phyloP scores from a whole-genome alignment of 805 yeast genomes.

The Zygotorulaspora sp. region DNA sequence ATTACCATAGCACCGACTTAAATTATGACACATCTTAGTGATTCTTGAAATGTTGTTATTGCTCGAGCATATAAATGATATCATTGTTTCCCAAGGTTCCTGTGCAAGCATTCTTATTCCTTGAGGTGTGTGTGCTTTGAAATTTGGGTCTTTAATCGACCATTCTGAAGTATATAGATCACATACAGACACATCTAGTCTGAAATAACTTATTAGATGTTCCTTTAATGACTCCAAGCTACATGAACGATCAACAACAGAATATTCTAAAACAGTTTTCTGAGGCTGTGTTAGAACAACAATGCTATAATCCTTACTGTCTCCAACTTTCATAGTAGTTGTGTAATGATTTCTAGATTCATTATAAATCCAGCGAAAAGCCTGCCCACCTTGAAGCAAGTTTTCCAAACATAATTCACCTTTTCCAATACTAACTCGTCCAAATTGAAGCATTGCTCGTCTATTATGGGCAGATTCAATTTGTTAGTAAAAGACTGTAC shows the following conservation, averaged over 20 bases:
- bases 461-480: neutral
- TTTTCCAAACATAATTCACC: conserved; percentile 46
- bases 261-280: conserved; percentile 46
- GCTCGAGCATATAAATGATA: conserved; percentile 91
- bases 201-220: conserved; percentile 64
- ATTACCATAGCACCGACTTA: conserved; percentile 68
- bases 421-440: conserved; percentile 9
- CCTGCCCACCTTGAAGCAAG: conserved; percentile 34
- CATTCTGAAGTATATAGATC: conserved; percentile 54
- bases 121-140: conserved; percentile 37
- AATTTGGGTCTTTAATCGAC: conserved; percentile 51
- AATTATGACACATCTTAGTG: conserved; percentile 81
- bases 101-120: conserved; percentile 87
- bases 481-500: neutral
- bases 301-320: conserved; percentile 45
- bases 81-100: conserved; percentile 94
- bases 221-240: conserved; percentile 35
- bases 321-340: conserved; percentile 27
- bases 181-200: conserved; percentile 51
- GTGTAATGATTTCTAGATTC: conserved; percentile 22
- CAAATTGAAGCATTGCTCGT: conserved; percentile 13
- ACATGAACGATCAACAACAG: conserved; percentile 36
- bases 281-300: conserved; percentile 60
- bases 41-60: conserved; percentile 93
- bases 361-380: conserved; percentile 33